Evolutionary conservation across 768 basidiomycete species (phyloP).

Genomic region (Tulasnella calospora): DNA sequence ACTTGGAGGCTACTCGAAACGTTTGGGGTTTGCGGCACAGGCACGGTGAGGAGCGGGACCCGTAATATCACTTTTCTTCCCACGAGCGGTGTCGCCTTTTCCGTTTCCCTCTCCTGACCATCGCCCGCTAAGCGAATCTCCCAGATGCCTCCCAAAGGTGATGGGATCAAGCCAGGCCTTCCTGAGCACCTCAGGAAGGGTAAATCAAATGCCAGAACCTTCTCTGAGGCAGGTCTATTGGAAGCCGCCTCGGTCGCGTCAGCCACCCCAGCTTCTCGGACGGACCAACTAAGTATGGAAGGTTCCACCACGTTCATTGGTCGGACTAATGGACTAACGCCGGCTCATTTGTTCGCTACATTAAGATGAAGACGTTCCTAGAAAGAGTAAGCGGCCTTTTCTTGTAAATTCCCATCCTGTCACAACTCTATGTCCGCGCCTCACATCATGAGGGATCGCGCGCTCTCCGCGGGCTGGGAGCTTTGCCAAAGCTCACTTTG

Average conservation of each 20-base stretch:
- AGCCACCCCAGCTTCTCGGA: slow-evolving; percentile 9
- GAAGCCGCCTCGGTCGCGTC: background rate
- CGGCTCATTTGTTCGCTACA: background rate
- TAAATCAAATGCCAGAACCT: background rate
- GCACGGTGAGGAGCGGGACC: background rate
- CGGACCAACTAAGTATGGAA: background rate
- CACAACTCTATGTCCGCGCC: background rate
- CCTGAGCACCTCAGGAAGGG: background rate
- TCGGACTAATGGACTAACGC: background rate
- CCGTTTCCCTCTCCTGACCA: background rate
- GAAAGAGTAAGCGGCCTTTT: background rate
- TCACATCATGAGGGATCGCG: background rate
- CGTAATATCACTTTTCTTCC: slow-evolving; percentile 1
- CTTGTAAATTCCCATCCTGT: background rate
- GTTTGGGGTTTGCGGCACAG: background rate
- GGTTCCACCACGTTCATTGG: background rate
- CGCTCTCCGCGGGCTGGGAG: background rate
- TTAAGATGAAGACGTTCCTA: background rate
- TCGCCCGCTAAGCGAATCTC: background rate
- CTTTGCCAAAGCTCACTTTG: background rate
- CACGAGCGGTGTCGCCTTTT: background rate
- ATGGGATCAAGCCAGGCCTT: background rate
- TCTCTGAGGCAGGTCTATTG: background rate
- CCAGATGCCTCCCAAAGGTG: background rate
- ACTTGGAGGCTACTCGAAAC: background rate